Evolutionary conservation across 768 basidiomycete genomes (phyloP), one percentile per base, ranked within the genome.

Genomic region (Lyophyllum semitale): DNA sequence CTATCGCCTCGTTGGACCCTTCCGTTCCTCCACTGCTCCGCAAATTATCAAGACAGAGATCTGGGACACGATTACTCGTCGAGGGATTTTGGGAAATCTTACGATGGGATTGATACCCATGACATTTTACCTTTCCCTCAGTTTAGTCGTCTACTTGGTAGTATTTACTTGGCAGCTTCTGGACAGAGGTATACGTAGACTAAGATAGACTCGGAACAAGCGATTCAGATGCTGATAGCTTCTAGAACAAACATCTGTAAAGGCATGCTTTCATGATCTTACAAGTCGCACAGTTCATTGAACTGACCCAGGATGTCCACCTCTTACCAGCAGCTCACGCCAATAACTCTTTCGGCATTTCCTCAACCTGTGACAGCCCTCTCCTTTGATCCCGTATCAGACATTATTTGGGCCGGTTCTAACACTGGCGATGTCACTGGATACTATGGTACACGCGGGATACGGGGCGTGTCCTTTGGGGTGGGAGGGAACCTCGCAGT

Each of bases 381-480:
- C 53, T 83, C 87, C 0, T 95, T 98, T 68, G 96, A 99, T 71
- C 89, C 93, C 8, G 87, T 90, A 20, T 91, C 93, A 0, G 95
- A 98, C 69, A 84, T 88, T 6, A 74, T 99, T 32, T 97, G 95
- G 94, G 77, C 88, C 44, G 95, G 95, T 27, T 79, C 83, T 8
- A 83, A 85, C 54, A 72, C 82, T 26, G 95, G 96, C 3, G 75
- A 76, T 53, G 80, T 97, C 57, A 68, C 79, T 37, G 87, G 89
- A 1, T 82, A 87, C 66, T 85, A 91, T 71, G 79, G 84, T 38
- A 68, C 80, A 27, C 79, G 78, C 45, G 87, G 85, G 15, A 65
- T 83, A 46, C 83, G 85, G 47, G 89, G 90, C 3, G 88, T 91
- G 30, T 81, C 80, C 20, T 94, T 89, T 66, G 87, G 80, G 25